Base-by-base conservation (phyloP, 371 early-diverging fungal genomes). In the Mucor indicus region DNA sequence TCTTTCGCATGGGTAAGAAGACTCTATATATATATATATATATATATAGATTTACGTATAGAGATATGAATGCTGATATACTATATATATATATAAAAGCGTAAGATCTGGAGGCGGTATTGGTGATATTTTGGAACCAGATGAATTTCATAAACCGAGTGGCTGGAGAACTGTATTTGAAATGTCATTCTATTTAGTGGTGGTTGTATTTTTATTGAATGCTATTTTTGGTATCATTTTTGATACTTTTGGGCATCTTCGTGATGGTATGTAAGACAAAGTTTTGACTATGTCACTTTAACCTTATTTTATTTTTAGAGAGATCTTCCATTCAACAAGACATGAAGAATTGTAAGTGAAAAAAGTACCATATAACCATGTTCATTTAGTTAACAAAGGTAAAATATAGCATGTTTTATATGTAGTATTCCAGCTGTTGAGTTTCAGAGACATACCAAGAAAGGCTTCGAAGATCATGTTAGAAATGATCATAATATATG, bases 211-310 rank as follows among this genome's bases (percentile, higher is more conserved):
- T 37, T 55, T 81, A 19, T 33, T 78, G 24, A 81, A 81, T 58
- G 81, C 75, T 11, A 77, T 81, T 32, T 81, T 81, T 54, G 81
- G 81, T 75, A 75, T 80, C 30, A 78, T 81, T 19, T 81, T 81
- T 50, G 81, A 81, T 40, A 81, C 79, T 0, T 81, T 81, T 60
- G 81, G 79, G 13, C 74, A 75, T 54, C 64, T 81, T 16, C 69
- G 81, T 51, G 79, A 81, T 55, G 79, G 64, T 64, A 68, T 29
- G 30, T 29, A 12, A 25, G 33, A 41, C 4, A 2, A 43, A 2
- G 2, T 17, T 17, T 19, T 20, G 9, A 3, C n/a, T 21, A 37
- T 42, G 1, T 53, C 6, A 5, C 15, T 22, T 12, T 24, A 40
- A 10, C 30, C 6, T 2, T 4, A 7, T 50, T 23, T 8, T n/a